These are phyloP conservation scores for Rhynchospora tenuis DNA, from an alignment of 176 grass and related monocot species.

Conservation along the genomic window DNA sequence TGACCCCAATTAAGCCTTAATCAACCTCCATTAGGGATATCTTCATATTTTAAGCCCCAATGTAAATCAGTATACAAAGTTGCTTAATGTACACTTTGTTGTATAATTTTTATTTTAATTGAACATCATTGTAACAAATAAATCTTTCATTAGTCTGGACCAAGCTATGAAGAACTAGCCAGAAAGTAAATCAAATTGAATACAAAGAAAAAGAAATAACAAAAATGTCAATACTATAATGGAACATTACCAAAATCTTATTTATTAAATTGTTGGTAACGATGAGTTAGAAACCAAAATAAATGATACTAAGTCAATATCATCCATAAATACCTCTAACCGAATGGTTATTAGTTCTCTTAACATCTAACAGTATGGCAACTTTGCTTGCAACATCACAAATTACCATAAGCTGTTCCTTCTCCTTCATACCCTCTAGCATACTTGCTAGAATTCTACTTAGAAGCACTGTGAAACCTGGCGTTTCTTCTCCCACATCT, in stretches of 20 bases:
- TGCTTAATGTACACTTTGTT: not conserved
- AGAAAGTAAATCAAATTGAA: not conserved
- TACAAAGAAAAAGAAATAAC: not conserved
- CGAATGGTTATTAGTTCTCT: not conserved
- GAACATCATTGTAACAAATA: not conserved
- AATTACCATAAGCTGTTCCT: constrained; percentile 43
- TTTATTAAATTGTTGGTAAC: not conserved
- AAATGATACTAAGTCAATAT: not conserved
- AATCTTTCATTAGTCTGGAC: too few species aligned
- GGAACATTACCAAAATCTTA: not conserved
- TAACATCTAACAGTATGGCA: constrained; percentile 55
- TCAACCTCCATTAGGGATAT: not conserved
- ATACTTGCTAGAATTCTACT: constrained; percentile 51
- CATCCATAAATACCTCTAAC: constrained; percentile 15
- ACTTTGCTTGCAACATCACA: constrained; percentile 41
- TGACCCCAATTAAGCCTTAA: not conserved
- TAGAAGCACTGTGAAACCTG: constrained; percentile 60
- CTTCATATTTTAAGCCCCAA: not conserved
- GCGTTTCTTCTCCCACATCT: constrained; percentile 39
- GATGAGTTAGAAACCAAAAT: not conserved
- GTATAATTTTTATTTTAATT: not conserved
- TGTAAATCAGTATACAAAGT: not conserved
- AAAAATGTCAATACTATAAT: too few species aligned
- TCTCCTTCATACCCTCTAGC: constrained; percentile 65
- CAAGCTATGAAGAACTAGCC: too few species aligned